These are phyloP conservation scores for Rosa rugosa DNA, from an alignment of 306 rosid species.

Conservation along the genomic window DNA sequence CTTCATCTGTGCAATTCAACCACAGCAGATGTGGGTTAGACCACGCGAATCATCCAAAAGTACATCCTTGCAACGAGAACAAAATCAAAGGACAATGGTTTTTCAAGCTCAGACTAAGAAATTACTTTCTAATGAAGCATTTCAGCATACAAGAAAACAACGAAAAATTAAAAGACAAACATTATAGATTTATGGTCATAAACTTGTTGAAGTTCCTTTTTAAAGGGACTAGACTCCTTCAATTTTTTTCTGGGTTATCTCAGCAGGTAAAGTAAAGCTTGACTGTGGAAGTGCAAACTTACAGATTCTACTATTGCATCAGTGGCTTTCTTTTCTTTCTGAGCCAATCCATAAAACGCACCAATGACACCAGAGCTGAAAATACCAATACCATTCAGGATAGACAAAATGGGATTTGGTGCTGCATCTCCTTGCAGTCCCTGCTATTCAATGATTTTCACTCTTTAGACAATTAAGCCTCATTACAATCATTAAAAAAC, in stretches of 20 bases:
- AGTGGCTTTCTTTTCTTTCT: constrained; percentile 54
- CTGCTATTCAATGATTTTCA: constrained; percentile 42
- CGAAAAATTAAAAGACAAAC: not conserved
- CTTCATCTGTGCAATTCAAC: constrained; percentile 59
- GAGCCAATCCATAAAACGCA: constrained; percentile 62
- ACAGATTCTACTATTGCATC: constrained; percentile 63
- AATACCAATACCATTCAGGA: constrained; percentile 68
- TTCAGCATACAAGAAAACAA: not conserved
- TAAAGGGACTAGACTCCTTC: constrained; percentile 6
- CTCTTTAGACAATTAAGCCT: constrained; percentile 27
- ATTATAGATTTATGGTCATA: not conserved
- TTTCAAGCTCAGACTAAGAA: not conserved
- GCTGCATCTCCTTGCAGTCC: constrained; percentile 35
- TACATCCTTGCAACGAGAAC: not conserved
- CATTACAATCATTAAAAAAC: constrained; percentile 14
- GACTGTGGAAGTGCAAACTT: constrained; percentile 38
- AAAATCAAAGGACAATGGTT: not conserved
- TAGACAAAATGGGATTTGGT: constrained; percentile 41
- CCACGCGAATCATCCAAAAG: constrained; percentile 21
- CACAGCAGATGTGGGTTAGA: constrained; percentile 26
- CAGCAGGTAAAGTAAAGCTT: constrained; percentile 19
- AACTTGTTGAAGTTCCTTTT: not conserved
- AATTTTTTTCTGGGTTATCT: constrained; percentile 8
- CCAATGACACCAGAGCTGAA: constrained; percentile 66
- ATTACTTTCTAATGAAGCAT: not conserved